These are phyloP conservation scores for Closterium sp. DNA, from an alignment of 139 green algal species.

Conservation along the genomic window DNA sequence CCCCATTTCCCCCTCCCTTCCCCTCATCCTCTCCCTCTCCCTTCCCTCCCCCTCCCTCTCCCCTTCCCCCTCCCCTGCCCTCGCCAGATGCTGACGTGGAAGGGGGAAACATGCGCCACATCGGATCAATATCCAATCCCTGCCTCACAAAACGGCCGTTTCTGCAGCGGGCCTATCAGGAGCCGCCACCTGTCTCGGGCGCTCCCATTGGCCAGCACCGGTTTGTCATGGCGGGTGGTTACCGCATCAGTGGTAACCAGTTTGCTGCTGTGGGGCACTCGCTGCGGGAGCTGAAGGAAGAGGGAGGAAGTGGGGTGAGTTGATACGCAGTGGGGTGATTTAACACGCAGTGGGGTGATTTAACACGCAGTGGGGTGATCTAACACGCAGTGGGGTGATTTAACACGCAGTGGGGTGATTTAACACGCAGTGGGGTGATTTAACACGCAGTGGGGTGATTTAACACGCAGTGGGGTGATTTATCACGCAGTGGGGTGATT, in stretches of 20 bases:
- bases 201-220: neutral
- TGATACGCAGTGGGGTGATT: no score
- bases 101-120: neutral
- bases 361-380: no score
- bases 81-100: neutral
- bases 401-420: neutral
- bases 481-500: no score
- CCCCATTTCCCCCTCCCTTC: neutral
- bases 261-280: neutral
- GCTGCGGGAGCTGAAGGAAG: neutral
- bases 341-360: no score
- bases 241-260: neutral
- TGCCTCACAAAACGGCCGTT: constrained; percentile 1
- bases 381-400: no score
- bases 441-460: no score
- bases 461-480: no score
- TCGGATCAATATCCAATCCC: neutral
- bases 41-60: neutral
- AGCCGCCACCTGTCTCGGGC: neutral
- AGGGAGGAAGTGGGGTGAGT: neutral
- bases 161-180: neutral
- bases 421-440: no score
- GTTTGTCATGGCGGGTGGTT: neutral
- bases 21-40: neutral
- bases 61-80: neutral